Evolutionary conservation across 2,329 filamentous ascomycete genomes (phyloP), one percentile per base, ranked within the genome.

Genomic region (Neofusicoccum umdonicola): DNA sequence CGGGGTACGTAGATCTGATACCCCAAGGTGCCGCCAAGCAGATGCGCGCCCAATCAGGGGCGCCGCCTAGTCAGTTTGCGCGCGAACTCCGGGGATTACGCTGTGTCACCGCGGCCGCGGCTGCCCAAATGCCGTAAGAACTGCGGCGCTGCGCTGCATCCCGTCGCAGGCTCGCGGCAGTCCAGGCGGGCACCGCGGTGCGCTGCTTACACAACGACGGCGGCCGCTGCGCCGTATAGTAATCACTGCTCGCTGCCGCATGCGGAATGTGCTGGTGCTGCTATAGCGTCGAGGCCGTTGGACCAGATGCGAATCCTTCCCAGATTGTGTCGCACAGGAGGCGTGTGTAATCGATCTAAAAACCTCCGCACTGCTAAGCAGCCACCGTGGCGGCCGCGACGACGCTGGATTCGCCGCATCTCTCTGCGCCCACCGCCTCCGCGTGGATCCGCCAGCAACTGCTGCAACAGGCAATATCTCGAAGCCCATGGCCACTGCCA

Each of bases 1-100:
- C 56, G 56, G 56, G 56, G 56, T 60, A 60, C 42, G 27, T 35
- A 37, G 56, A 60, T 60, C 56, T 60, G 56, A 60, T 60, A 35
- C 56, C 56, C 56, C 56, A 60, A 22, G 9, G 13, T 47, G 41
- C 54, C 34, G 56, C 56, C 42, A 60, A 47, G 42, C n/a, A 17
- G 39, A 3, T 15, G 3, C 6, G 5, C 5, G 15, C 9, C 56
- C 56, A 60, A 60, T 60, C 39, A 44, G n/a, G 3, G 27, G 17
- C 13, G 3, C 37, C 15, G 27, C 4, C 31, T 12, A 60, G 42
- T 47, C 42, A 47, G 17, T 54, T 3, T 4, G 34, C 39, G 51
- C 52, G 54, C 8, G 5, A 11, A 15, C 22, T 5, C 27, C 27
- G 27, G 27, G 27, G 27, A 31, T 7, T 31, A 27, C 42, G 54